phyloP scores from a whole-genome alignment of 2,329 filamentous ascomycete species.

The Pseudocercospora eumusae region DNA sequence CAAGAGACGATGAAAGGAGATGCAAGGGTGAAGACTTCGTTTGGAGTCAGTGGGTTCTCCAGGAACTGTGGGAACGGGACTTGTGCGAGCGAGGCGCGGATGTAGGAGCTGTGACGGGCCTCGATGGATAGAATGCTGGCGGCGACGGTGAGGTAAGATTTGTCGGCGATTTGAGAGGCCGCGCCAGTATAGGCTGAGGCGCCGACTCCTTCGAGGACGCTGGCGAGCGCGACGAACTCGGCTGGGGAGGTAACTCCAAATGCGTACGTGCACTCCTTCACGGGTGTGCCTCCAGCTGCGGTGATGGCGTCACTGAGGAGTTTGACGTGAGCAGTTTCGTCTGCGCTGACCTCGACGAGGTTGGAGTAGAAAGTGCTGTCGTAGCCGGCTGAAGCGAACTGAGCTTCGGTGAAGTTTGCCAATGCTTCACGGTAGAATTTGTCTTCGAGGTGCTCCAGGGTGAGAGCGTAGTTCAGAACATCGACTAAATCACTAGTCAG shows the following conservation, averaged over 20 bases:
- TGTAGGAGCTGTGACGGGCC: constrained; percentile 62
- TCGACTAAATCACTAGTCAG: constrained; percentile 1
- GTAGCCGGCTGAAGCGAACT: constrained; percentile 31
- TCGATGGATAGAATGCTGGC: constrained; percentile 65
- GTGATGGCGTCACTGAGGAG: constrained; percentile 53
- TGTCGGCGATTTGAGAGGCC: constrained; percentile 58
- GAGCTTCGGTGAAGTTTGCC: constrained; percentile 15
- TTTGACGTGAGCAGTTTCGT: constrained; percentile 60
- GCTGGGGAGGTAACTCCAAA: constrained; percentile 44
- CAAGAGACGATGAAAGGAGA: constrained; percentile 62
- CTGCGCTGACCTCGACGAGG: constrained; percentile 57
- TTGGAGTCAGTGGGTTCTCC: constrained; percentile 59
- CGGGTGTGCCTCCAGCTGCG: constrained; percentile 54
- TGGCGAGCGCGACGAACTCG: constrained; percentile 54
- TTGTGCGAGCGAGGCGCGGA: constrained; percentile 9
- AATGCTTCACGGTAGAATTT: constrained; percentile 61
- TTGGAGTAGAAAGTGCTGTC: constrained; percentile 58
- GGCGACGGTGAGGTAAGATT: constrained; percentile 61
- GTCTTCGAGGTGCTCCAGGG: constrained; percentile 55
- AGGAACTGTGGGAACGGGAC: constrained; percentile 61
- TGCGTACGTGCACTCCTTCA: constrained; percentile 58
- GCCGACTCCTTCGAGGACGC: constrained; percentile 59
- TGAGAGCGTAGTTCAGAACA: constrained; percentile 47
- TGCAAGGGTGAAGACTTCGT: constrained; percentile 65
- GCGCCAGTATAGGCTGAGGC: constrained; percentile 63